phyloP scores from a whole-genome alignment of 352 stramenopile genomes.

The Globisporangium perplexum region DNA sequence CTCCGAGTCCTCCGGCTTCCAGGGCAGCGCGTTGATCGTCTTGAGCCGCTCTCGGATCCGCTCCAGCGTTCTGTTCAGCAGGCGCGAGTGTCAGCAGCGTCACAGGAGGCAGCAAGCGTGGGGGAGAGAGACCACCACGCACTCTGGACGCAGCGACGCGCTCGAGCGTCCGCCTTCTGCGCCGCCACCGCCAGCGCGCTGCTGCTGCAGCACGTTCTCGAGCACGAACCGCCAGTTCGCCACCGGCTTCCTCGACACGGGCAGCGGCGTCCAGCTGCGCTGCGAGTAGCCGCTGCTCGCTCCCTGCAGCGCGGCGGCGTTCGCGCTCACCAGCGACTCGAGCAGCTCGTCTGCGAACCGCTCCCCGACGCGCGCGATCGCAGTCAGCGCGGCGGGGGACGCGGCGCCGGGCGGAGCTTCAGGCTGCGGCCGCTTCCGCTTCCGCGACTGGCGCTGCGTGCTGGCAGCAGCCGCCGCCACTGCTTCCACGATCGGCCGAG shows the following conservation, averaged over 20 bases:
- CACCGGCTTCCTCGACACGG: constrained; percentile 44
- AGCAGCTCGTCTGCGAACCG: constrained; percentile 39
- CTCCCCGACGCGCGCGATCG: constrained; percentile 22
- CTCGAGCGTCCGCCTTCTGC: constrained; percentile 11
- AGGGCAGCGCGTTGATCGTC: constrained; percentile 41
- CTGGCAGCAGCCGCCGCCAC: constrained; percentile 19
- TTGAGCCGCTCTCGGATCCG: constrained; percentile 61
- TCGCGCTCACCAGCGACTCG: constrained; percentile 36
- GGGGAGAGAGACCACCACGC: constrained; percentile 17
- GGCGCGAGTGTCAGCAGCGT: background rate
- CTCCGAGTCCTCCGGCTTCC: constrained; percentile 38
- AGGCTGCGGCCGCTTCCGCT: constrained; percentile 27
- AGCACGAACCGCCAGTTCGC: constrained; percentile 73
- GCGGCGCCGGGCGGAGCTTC: background rate
- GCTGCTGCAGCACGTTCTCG: constrained; percentile 33
- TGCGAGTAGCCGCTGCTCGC: constrained; percentile 27
- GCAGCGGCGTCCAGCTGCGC: constrained; percentile 50
- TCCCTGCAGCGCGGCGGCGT: constrained; percentile 41
- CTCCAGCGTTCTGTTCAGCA: constrained; percentile 35
- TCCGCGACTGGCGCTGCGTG: constrained; percentile 15
- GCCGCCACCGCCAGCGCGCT: background rate
- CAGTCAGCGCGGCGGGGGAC: constrained; percentile 19
- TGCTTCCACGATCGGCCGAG: constrained; percentile 31
- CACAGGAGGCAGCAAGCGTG: background rate
- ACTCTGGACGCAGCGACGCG: constrained; percentile 29